Base-by-base conservation (phyloP, 208 protist species). In the Acanthamoeba pearcei region DNA sequence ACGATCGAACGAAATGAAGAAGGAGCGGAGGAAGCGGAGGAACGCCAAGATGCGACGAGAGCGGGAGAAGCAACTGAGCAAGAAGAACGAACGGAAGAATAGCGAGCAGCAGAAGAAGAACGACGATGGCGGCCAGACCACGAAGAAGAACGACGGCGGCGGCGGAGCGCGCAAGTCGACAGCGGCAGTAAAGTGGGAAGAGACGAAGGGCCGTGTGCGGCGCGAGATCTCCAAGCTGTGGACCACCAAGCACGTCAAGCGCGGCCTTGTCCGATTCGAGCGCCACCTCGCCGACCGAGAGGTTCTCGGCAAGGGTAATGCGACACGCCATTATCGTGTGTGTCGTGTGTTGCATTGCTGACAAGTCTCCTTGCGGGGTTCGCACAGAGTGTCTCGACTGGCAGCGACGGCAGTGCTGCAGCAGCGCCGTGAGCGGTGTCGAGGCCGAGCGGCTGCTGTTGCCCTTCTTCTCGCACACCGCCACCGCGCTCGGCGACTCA, bases 271-370 rank as follows among this genome's bases (percentile, higher is more conserved):
- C 32, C 70, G 70, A 19, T 78, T 78, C 70, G 70, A 46, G 17
- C 70, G 70, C 70, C 70, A 78, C 35, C 70, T 78, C 35, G 70
- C 70, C 70, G 70, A 78, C 70, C 70, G 70, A 22, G 70, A 78
- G 35, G 70, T 78, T 13, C 70, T 78, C 19, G 70, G 70, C 70
- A 78, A 78, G 35, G 70, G 70, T 72, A 72, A 15, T 3, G n/a
- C 55, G 55, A 60, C 55, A 5, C 55, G 13, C 55, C 19, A 60
- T 22, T 2, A 2, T 13, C 15, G 15, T 60, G 55, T 22, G 55
- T 60, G 55, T 22, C 22, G 17, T 60, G 55, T 17, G 13, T 6
- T 27, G 22, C 9, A n/a, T 8, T 27, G 57, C 57, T 64, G 13
- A 64, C 57, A 8, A 17, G 57, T 17, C 15, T 5, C 19, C 57